Base-by-base conservation (phyloP, 108 stramenopile genomes). In the Schizochytrium sp. region DNA sequence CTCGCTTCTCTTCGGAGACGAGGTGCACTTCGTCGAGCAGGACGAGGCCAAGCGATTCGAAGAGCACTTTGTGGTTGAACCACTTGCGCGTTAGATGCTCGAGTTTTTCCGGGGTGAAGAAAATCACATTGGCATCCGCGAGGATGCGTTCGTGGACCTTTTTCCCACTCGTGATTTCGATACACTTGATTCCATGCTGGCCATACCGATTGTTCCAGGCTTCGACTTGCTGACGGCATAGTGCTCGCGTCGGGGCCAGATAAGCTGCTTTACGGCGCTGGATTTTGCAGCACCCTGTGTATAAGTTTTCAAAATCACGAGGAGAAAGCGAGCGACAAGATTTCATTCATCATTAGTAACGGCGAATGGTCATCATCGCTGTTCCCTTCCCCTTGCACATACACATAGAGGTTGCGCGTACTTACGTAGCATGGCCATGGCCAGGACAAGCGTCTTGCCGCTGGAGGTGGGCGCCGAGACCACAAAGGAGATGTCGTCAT, bases 21-120 rank as follows among this genome's bases (percentile, higher is more conserved):
- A 99, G 95, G 90, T 99, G 99, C 87, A 99, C 71, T 90, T 99
- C 98, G 92, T 99, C 99, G 63, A 97, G 93, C 72, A 99, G 90
- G 28, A 98, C 94, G 55, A 99, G 96, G 16, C 93, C 91, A 47
- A 99, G 76, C 8, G 8, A 19, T 53, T 83, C 48, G 28, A 83
- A 83, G 23, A 83, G 48, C 6, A 12, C 51, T 34, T 34, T 6
- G 19, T 83, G 51, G 51, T 28, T 6, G n/a, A 28, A 53, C 76
- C 76, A 83, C 18, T 6, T 83, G 23, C 76, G 45, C 48, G 76
- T 53, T 16, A 83, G 10, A 23, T 12, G 48, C 25, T 83, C 76
- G 51, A 83, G 76, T 23, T 83, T 83, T 45, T 83, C 76, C 19
- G 76, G 76, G 1, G 76, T 83, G 48, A 53, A 53, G 51, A 83